These are phyloP conservation scores for Sclerotiophoma versabilis DNA, from an alignment of 2,329 filamentous ascomycete genomes.

Conservation along the genomic window DNA sequence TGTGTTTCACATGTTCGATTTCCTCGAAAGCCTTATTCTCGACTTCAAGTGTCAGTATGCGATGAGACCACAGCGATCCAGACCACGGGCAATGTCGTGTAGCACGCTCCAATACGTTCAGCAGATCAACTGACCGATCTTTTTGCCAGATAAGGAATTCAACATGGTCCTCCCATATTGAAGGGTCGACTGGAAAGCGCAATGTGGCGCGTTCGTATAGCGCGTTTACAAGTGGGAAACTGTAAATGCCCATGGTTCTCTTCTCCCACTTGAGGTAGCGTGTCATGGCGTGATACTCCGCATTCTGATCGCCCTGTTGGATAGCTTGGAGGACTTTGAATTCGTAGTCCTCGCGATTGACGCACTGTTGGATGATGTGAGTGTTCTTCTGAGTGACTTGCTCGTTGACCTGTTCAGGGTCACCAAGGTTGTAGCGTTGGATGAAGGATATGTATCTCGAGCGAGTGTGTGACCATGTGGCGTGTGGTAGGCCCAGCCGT, in stretches of 20 bases:
- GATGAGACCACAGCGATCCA: conserved; percentile 87
- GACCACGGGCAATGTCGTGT: conserved; percentile 94
- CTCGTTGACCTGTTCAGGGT: conserved; percentile 78
- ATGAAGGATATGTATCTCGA: conserved; percentile 78
- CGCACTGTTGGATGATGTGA: conserved; percentile 68
- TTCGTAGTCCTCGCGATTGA: conserved; percentile 72
- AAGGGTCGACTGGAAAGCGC: conserved; percentile 75
- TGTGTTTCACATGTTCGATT: conserved; percentile 90
- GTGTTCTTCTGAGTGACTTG: conserved; percentile 69
- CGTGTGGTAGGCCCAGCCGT: conserved; percentile 75
- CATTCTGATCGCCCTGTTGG: conserved; percentile 63
- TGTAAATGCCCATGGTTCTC: conserved; percentile 62
- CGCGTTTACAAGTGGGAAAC: conserved; percentile 62
- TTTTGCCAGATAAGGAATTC: conserved; percentile 70
- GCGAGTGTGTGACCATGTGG: conserved; percentile 76
- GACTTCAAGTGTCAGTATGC: conserved; percentile 83
- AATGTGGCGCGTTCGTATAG: conserved; percentile 81
- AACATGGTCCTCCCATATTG: conserved; percentile 83
- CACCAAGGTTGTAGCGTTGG: conserved; percentile 71
- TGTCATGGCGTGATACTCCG: conserved; percentile 61
- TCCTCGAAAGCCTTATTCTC: conserved; percentile 77
- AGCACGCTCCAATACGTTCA: conserved; percentile 79
- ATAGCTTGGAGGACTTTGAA: conserved; percentile 67
- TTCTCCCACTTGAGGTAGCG: conserved; percentile 90
- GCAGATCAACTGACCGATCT: conserved; percentile 57